Base-by-base conservation (phyloP, 768 basidiomycete species). In the Suillus discolor region DNA sequence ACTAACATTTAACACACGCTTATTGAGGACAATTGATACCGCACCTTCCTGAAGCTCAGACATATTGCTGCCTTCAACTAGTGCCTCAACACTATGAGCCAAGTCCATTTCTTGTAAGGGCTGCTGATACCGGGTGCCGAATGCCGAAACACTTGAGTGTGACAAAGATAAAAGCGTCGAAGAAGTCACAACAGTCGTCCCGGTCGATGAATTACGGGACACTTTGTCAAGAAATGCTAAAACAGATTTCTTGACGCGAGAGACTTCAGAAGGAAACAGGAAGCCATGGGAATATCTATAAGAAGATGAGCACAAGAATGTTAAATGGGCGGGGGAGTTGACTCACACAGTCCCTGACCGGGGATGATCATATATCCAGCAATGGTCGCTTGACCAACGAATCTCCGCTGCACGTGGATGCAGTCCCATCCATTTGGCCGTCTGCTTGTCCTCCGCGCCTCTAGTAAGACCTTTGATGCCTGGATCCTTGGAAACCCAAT, bases 351-450 rank as follows among this genome's bases (percentile, higher is more conserved):
- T 97, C 57, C 93, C 91, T 18, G 93, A 89, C 59, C 94, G 90
- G 2, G 97, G 97, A 78, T 98, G 97, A 74, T 99, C 96, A 77
- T 99, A 98, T 69, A 99, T 94, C 93, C 94, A 97, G 78, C 97
- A 99, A 34, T 90, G 87, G 73, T 99, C 96, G 70, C 92, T 90
- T 39, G 85, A 84, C 96, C 97, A 99, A 53, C 94, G 87, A 47
- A 99, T 87, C 69, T 91, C 85, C 36, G 84, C 78, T 16, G 91
- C 86, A 53, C 84, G 85, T 0, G 96, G 96, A 79, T 97, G 96
- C 62, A 89, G 72, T 23, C 85, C 82, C 87, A 99, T 94, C 96
- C 96, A 99, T 68, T 88, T 92, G 9, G 94, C 89, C 6, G 92
- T 92, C 70, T 94, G 90, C 77, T 97, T 96, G 78, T 99, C 96